Base-by-base conservation (phyloP, 306 rosid species). In the Vigna reflexopilosa region DNA sequence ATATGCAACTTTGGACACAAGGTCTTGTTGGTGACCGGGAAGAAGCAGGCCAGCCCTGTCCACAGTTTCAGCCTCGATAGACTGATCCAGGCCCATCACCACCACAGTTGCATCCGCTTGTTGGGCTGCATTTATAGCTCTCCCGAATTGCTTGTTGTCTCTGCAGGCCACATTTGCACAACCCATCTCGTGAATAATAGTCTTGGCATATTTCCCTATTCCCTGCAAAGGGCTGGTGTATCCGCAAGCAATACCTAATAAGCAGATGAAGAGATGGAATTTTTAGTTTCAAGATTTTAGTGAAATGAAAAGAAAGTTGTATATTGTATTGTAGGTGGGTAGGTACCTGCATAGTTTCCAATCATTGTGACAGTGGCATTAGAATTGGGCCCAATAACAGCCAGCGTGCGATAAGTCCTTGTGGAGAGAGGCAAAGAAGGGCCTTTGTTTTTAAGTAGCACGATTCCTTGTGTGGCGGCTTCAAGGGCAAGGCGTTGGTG, bases 301-400 rank as follows among this genome's bases (percentile, higher is more conserved):
- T 10, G 45, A 10, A 1, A 7, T 40, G 45, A 40, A 40, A 40
- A 40, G 28, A 26, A 26, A 17, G 19, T 17, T 17, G 19, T 17
- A 17, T 1, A 24, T 24, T 1, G 26, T 24, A 24, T 24, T 24
- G 26, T 24, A 24, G 28, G 28, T 26, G 2, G 28, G 28, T 30
- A 28, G 40, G 69, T 38, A 90, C 98, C 94, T 1, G 97, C 98
- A 63, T 93, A 91, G 84, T 93, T 93, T 6, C 97, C 98, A 0
- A 93, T 87, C 98, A 93, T 93, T 13, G 97, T 88, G 28, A 85
- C 70, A 5, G 88, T 91, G 58, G 52, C 98, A 36, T 87, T 88
- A 9, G 98, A 89, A 49, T 93, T 93, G 45, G 98, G 98, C 49
- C 98, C 98, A 63, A 93, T 87, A 72, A 91, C 86, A 7, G 98